Percentiles rank a stretch among this genome's conserved stretches.
phyloP scores from a whole-genome alignment of 1,284 basidiomycete genomes.

The Apiotrichum mycotoxinovorans region DNA sequence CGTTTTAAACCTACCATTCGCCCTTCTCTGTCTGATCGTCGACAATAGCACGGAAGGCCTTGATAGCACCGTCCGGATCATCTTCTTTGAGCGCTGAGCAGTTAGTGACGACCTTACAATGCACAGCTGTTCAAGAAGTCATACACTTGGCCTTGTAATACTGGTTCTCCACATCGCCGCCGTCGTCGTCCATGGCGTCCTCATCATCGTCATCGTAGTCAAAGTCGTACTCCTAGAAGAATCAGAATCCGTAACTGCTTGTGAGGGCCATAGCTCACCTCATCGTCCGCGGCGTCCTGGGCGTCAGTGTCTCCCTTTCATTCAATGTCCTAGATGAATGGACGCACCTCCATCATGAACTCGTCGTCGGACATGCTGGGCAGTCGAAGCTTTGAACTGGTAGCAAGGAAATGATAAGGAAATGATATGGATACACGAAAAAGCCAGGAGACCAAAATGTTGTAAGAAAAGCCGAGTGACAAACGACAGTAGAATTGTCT shows the following conservation, averaged over 20 bases:
- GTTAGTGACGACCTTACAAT: background rate
- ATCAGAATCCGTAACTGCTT: background rate
- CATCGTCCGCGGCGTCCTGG: constrained; percentile 50
- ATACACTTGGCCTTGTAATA: constrained; percentile 96
- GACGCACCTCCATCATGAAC: constrained; percentile 51
- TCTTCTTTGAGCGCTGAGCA: constrained; percentile 81
- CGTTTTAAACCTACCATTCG: constrained; percentile 65
- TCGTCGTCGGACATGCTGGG: constrained; percentile 51
- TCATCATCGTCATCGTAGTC: constrained; percentile 87
- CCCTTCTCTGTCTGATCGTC: constrained; percentile 85
- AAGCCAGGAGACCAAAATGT: no score
- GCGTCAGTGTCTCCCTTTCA: constrained; percentile 15
- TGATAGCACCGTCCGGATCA: constrained; percentile 79
- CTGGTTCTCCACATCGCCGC: constrained; percentile 95
- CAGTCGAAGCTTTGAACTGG: background rate
- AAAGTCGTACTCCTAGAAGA: constrained; percentile 82
- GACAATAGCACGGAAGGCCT: constrained; percentile 81
- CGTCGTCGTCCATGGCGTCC: constrained; percentile 63
- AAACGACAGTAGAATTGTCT: background rate
- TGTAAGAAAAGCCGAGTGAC: no score
- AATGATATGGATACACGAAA: no score
- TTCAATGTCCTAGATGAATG: background rate
- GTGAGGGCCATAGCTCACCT: constrained; percentile 28
- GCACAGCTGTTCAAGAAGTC: constrained; percentile 43
- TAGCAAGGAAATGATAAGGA: background rate